Percentiles rank a stretch among this genome's conserved stretches.
These are phyloP conservation scores for Rosa chinensis DNA, from an alignment of 306 rosid species.

Conservation along the genomic window DNA sequence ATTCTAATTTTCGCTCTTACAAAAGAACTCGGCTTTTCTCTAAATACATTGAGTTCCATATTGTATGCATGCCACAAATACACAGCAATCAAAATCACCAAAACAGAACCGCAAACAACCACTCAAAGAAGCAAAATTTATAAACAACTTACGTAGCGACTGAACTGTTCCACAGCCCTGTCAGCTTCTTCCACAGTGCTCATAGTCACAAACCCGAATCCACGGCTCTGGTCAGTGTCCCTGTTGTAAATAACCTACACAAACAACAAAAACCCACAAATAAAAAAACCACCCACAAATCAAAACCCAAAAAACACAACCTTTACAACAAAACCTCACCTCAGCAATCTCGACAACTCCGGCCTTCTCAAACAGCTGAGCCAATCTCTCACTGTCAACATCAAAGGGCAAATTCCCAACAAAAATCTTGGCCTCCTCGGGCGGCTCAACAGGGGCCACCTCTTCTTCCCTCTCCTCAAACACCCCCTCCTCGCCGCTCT, in stretches of 20 bases:
- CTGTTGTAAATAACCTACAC: slow-evolving; percentile 83
- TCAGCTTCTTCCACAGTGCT: slow-evolving; percentile 84
- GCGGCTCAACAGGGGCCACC: slow-evolving; percentile 35
- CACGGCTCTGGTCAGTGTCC: slow-evolving; percentile 80
- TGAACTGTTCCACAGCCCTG: slow-evolving; percentile 66
- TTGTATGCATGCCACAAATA: background rate
- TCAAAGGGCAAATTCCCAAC: slow-evolving; percentile 91
- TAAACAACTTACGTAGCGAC: slow-evolving; percentile 71
- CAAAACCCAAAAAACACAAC: slow-evolving; percentile 13
- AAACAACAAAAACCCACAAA: slow-evolving; percentile 3
- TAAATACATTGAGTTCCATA: background rate
- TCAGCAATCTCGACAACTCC: slow-evolving; percentile 88
- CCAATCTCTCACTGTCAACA: slow-evolving; percentile 69
- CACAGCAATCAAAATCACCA: background rate
- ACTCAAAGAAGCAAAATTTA: background rate
- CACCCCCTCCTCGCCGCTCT: slow-evolving; percentile 37
- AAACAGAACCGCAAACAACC: background rate
- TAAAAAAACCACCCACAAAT: slow-evolving; percentile 1
- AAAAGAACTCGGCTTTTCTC: background rate
- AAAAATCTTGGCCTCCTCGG: slow-evolving; percentile 76
- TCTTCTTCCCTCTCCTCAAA: slow-evolving; percentile 36
- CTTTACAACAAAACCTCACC: slow-evolving; percentile 39
- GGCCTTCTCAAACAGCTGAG: slow-evolving; percentile 64
- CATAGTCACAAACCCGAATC: slow-evolving; percentile 92
- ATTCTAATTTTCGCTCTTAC: background rate